Evolutionary conservation across 345 rosid species (phyloP), one percentile per base, ranked within the genome.

Genomic region (Erysimum cheiranthoides): DNA sequence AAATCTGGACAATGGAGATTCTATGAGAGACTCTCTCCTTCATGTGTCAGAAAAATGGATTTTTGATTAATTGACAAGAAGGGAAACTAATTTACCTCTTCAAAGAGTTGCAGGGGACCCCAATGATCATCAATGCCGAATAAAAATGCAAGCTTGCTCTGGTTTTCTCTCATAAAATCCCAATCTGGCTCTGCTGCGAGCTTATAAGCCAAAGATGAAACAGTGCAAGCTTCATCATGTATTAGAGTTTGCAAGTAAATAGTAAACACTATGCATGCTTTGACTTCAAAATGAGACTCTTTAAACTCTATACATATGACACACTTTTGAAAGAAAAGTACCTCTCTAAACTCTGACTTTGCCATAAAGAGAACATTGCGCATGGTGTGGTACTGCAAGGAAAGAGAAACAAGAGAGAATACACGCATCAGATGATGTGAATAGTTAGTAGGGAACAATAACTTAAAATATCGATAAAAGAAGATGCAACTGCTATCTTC

Each of bases 61-160:
- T 51, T 46, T 14, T 38, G 36, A 18, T 2, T 40, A 53, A 34
- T 6, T 14, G 65, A 31, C 42, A 43, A 47, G 27, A 46, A 36
- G 25, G 32, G 11, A 66, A 60, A 45, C 60, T 58, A 66, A 6
- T 3, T 16, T 68, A 90, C 96, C 95, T 93, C 93, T 76, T 89
- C 89, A 47, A 84, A 83, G 86, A 89, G 82, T 62, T 88, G 78
- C 66, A 88, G 42, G 0, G 98, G 93, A 49, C 93, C 97, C 97
- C 97, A 93, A 71, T 91, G 97, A 80, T 89, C 98, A 73, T 88
- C 90, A 34, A 74, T 68, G 50, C 94, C 93, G 72, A 79, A 93
- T 80, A 93, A 76, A 79, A 89, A 87, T 57, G 91, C 78, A 28
- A 93, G 81, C 78, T 85, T 91, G 56, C 69, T 74, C 77, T 73